Evolutionary conservation across 495 filamentous ascomycete species (phyloP).

Genomic region (Penicillium cataractarum): DNA sequence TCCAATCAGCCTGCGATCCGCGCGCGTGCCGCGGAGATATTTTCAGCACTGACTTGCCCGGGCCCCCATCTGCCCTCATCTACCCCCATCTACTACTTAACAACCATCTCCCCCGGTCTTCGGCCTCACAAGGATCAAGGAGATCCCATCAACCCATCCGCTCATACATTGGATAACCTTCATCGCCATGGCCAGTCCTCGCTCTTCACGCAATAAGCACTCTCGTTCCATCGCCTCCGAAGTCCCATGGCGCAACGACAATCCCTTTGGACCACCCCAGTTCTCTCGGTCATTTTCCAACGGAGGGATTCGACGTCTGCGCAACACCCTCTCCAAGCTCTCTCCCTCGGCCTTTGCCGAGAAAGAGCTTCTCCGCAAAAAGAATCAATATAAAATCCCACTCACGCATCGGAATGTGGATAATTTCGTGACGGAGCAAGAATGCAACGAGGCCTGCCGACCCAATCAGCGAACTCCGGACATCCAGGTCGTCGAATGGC

Average conservation of each 20-base stretch:
- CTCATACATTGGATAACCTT: background rate
- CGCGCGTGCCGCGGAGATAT: constrained; percentile 24
- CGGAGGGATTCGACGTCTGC: constrained; percentile 42
- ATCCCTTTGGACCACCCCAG: constrained; percentile 45
- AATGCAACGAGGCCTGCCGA: constrained; percentile 60
- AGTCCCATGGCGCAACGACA: constrained; percentile 40
- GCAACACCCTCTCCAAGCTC: constrained; percentile 42
- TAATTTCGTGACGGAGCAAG: constrained; percentile 46
- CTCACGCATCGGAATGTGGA: constrained; percentile 51
- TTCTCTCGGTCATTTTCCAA: constrained; percentile 33
- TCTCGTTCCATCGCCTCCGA: constrained; percentile 35
- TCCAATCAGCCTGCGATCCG: constrained; percentile 19
- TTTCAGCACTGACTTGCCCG: constrained; percentile 3
- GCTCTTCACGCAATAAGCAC: constrained; percentile 32
- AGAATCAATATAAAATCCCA: constrained; percentile 46
- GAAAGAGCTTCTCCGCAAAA: constrained; percentile 43
- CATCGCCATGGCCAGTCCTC: constrained; percentile 35
- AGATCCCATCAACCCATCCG: background rate
- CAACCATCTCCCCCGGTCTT: background rate
- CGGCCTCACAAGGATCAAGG: background rate
- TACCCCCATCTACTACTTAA: constrained; percentile 10
- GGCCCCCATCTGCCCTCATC: constrained; percentile 12
- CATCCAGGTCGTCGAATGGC: constrained; percentile 69
- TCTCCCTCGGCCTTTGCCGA: constrained; percentile 44
- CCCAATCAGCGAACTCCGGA: constrained; percentile 56